Evolutionary conservation across 164 flowering plant species (phyloP).

Genomic region (Cinnamomum chago): DNA sequence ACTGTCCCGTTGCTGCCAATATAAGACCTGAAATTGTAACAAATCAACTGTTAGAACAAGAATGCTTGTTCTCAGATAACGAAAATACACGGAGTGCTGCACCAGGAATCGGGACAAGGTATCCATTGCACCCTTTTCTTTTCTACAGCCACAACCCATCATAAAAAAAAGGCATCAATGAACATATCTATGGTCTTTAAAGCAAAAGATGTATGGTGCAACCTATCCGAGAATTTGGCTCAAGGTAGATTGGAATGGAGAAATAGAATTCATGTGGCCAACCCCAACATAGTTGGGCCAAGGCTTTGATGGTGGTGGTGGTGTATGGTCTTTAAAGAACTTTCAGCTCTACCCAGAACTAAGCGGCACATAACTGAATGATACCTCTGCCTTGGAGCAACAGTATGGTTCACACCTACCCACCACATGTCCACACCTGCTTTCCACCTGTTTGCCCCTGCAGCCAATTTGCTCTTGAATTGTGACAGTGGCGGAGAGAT

Average conservation of each 20-base stretch:
- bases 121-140: background rate
- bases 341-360: background rate
- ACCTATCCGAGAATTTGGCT: no score
- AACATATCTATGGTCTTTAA: background rate
- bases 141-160: background rate
- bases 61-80: background rate
- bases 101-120: background rate
- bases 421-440: no score
- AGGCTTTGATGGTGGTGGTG: no score
- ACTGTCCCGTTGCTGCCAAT: slow-evolving; percentile 65
- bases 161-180: background rate
- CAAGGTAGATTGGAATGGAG: no score
- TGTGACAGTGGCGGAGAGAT: background rate
- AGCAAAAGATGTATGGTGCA: background rate
- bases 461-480: no score
- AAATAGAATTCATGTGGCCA: no score
- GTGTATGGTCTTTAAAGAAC: background rate
- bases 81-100: background rate
- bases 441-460: no score
- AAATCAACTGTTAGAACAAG: slow-evolving; percentile 4
- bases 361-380: background rate
- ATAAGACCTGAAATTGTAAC: slow-evolving; percentile 55
- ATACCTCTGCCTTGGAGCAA: no score
- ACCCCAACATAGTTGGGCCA: background rate
- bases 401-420: no score